Evolutionary conservation across 169 alveolate genomes (phyloP).

Genomic region (Plasmodium adleri): DNA sequence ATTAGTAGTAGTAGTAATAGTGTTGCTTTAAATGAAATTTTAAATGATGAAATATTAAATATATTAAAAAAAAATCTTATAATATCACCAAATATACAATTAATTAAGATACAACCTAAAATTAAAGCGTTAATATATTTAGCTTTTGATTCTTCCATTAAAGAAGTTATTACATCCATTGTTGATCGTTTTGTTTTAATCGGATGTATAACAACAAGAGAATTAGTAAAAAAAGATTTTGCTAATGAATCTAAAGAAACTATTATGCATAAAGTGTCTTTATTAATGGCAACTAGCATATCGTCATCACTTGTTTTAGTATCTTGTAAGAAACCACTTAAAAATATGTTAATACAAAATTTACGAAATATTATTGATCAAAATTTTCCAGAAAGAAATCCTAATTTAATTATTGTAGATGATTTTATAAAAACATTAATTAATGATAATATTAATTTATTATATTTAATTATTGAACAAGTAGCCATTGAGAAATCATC

Average conservation of each 20-base stretch:
- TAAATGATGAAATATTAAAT: constrained; percentile 48
- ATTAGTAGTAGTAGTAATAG: neutral
- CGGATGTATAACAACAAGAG: constrained; percentile 95
- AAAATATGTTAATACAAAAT: constrained; percentile 83
- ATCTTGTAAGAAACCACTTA: constrained; percentile 91
- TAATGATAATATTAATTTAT: constrained; percentile 84
- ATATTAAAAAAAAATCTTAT: constrained; percentile 55
- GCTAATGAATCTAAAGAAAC: constrained; percentile 93
- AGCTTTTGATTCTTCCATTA: constrained; percentile 68
- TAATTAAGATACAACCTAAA: constrained; percentile 27
- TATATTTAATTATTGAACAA: constrained; percentile 85
- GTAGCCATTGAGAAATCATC: constrained; percentile 83
- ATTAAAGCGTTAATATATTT: constrained; percentile 29
- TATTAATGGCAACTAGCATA: constrained; percentile 90
- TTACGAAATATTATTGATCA: constrained; percentile 39
- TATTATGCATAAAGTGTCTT: constrained; percentile 91
- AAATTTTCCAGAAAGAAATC: constrained; percentile 36
- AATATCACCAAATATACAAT: constrained; percentile 34
- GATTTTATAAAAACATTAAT: constrained; percentile 79
- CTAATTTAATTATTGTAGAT: constrained; percentile 77
- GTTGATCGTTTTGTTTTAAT: constrained; percentile 91
- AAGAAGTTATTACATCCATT: constrained; percentile 57
- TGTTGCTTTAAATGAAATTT: constrained; percentile 21
- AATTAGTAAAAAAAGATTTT: constrained; percentile 94
- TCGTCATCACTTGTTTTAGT: constrained; percentile 95